Evolutionary conservation across 2,329 filamentous ascomycete genomes (phyloP).

Genomic region (Hyphodiscus sp.): DNA sequence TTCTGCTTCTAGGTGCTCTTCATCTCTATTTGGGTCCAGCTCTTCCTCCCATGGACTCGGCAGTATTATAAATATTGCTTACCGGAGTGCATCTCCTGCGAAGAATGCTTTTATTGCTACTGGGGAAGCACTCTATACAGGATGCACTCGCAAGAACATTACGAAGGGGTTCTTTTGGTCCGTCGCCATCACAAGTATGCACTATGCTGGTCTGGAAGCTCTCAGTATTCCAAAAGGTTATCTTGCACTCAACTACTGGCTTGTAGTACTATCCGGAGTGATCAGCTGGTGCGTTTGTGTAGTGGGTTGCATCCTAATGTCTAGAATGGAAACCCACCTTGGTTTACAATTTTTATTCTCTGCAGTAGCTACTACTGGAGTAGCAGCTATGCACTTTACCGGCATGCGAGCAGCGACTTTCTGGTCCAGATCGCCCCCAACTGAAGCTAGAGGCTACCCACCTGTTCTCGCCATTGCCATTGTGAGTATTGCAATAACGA

Average conservation of each 20-base stretch:
- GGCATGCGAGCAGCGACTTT: constrained; percentile 21
- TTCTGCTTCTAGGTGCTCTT: constrained; percentile 1
- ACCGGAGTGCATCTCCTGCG: neutral
- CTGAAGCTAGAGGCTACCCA: constrained; percentile 27
- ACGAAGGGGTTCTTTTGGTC: constrained; percentile 27
- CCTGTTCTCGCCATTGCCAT: constrained; percentile 28
- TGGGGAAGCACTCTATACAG: constrained; percentile 2
- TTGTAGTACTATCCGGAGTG: constrained; percentile 27
- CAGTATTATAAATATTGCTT: constrained; percentile 4
- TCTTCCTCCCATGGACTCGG: constrained; percentile 1
- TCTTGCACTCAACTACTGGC: constrained; percentile 19
- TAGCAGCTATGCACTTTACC: constrained; percentile 32
- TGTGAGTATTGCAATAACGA: constrained; percentile 28
- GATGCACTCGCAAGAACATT: constrained; percentile 2
- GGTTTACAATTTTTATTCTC: constrained; percentile 29
- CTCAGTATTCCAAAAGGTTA: constrained; percentile 29
- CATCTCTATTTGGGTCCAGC: neutral
- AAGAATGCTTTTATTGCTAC: constrained; percentile 9
- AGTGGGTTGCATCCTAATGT: constrained; percentile 29
- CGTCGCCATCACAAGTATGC: constrained; percentile 30
- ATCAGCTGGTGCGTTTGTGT: constrained; percentile 31
- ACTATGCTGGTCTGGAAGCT: constrained; percentile 29
- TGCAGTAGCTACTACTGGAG: constrained; percentile 28
- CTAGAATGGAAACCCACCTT: constrained; percentile 29
- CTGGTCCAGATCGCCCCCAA: constrained; percentile 24